These are phyloP conservation scores for Penicillium italicum DNA, from an alignment of 2,329 filamentous ascomycete species.

Conservation along the genomic window DNA sequence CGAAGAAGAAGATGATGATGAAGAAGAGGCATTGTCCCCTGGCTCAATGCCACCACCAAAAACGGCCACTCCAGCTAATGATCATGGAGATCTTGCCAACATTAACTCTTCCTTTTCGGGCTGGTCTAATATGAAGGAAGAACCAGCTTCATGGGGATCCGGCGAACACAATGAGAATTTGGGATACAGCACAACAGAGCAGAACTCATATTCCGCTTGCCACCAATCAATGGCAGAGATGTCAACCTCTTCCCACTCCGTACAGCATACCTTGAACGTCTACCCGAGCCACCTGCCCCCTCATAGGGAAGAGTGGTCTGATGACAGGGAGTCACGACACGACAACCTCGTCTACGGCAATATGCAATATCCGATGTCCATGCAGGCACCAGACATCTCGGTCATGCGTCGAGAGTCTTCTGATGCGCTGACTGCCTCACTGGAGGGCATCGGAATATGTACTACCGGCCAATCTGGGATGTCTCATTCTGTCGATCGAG, in stretches of 20 bases:
- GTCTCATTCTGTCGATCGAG: conserved; percentile 27
- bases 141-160: conserved; percentile 28
- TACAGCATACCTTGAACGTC: conserved; percentile 14
- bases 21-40: conserved; percentile 31
- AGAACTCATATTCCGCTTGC: conserved; percentile 20
- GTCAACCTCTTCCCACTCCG: conserved; percentile 14
- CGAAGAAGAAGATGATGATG: conserved; percentile 18
- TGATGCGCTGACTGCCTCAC: conserved; percentile 33
- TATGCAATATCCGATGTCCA: conserved; percentile 30
- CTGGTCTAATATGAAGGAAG: conserved; percentile 29
- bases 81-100: conserved; percentile 15
- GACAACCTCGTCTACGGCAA: conserved; percentile 30
- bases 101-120: conserved; percentile 26
- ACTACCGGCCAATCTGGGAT: conserved; percentile 22
- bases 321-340: conserved; percentile 21
- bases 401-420: conserved; percentile 33
- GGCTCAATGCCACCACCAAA: conserved; percentile 25
- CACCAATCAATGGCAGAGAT: conserved; percentile 23
- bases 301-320: conserved; percentile 30
- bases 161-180: conserved; percentile 23
- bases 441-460: conserved; percentile 38
- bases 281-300: conserved; percentile 17
- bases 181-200: conserved; percentile 23
- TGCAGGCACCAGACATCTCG: conserved; percentile 32
- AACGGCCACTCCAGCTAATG: conserved; percentile 11